phyloP scores from a whole-genome alignment of 2,329 filamentous ascomycete genomes.

The Aspergillus ibericus region DNA sequence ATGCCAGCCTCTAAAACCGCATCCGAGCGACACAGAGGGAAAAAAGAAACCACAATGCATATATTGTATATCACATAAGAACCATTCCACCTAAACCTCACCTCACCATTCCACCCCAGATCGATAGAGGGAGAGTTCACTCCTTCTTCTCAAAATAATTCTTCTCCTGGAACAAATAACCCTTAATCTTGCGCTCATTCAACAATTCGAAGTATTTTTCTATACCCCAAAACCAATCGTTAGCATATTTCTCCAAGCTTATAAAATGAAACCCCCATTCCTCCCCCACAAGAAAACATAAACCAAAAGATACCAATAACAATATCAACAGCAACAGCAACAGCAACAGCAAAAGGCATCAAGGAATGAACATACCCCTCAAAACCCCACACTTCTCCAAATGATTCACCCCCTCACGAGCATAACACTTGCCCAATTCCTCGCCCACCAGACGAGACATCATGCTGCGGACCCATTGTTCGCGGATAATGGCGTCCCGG shows the following conservation, averaged over 20 bases:
- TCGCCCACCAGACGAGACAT: constrained; percentile 66
- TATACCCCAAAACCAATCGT: constrained; percentile 28
- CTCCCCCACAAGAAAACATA: no score
- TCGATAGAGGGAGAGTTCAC: constrained; percentile 24
- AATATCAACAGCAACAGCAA: no score
- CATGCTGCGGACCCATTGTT: constrained; percentile 70
- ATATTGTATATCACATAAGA: not conserved
- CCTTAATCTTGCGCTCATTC: constrained; percentile 62
- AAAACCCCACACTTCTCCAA: constrained; percentile 66
- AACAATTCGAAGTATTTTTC: constrained; percentile 66
- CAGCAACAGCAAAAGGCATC: no score
- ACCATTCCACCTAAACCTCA: not conserved
- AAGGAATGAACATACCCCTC: constrained; percentile 57
- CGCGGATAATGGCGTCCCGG: constrained; percentile 64
- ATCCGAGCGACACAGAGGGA: not conserved
- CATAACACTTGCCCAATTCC: constrained; percentile 68
- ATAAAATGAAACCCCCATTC: no score
- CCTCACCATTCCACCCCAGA: not conserved
- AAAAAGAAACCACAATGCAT: constrained; percentile 3
- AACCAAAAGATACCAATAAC: no score
- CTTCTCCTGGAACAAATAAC: constrained; percentile 64
- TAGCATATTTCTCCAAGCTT: constrained; percentile 30
- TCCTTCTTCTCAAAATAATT: constrained; percentile 51
- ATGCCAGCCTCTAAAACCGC: not conserved
- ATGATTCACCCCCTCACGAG: constrained; percentile 65